Conservation (phyloP, 2,329 filamentous ascomycete species). For the Dactylella cylindrospora region DNA sequence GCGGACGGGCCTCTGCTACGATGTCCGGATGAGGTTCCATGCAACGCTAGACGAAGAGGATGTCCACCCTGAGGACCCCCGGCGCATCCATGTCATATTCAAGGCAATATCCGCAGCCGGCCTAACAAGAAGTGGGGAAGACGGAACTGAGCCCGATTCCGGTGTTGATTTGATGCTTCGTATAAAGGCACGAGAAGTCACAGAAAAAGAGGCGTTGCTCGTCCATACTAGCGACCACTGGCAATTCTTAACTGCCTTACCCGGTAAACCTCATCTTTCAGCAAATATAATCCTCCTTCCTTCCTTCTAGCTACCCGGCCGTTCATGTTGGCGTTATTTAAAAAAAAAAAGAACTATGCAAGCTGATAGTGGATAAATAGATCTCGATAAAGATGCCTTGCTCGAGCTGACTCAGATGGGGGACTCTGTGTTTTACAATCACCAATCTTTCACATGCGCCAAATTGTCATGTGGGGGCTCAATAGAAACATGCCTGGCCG, state of each 20-base stretch:
- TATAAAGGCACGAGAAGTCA: constrained; percentile 76
- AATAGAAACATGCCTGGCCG: constrained; percentile 93
- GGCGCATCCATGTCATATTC: constrained; percentile 90
- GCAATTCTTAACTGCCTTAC: constrained; percentile 57
- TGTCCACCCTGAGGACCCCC: constrained; percentile 90
- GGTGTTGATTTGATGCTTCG: constrained; percentile 59
- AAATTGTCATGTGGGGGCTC: constrained; percentile 85
- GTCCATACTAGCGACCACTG: constrained; percentile 79
- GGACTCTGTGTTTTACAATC: constrained; percentile 80
- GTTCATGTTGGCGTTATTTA: no score
- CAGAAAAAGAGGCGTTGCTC: constrained; percentile 73
- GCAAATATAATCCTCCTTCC: no score
- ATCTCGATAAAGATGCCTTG: constrained; percentile 62
- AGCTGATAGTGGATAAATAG: no score
- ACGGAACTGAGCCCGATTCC: constrained; percentile 52
- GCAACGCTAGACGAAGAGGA: constrained; percentile 77
- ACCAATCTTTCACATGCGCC: constrained; percentile 76
- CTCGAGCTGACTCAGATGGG: constrained; percentile 68
- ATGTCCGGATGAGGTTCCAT: constrained; percentile 93
- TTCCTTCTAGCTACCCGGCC: no score
- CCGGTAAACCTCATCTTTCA: no score
- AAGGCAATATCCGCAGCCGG: constrained; percentile 80
- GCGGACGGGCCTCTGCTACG: constrained; percentile 80
- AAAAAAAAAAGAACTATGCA: no score
- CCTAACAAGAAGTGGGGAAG: constrained; percentile 61